phyloP scores from a whole-genome alignment of 1,284 basidiomycete genomes.

The Puccinia coronata region DNA sequence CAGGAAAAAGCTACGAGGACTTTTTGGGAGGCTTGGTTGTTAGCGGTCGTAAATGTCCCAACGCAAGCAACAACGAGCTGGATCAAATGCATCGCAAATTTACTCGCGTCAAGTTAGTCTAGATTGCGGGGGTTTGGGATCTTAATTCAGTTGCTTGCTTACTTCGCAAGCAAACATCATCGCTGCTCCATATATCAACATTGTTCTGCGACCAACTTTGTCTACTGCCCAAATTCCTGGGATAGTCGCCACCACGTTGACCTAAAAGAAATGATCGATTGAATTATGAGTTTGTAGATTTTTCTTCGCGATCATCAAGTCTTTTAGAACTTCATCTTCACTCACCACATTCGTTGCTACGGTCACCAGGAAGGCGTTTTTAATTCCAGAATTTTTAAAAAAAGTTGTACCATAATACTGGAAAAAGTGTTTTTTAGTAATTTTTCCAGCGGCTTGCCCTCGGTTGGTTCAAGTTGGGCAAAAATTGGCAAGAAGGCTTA shows the following conservation, averaged over 20 bases:
- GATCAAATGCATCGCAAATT: not conserved
- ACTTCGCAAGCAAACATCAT: slow-evolving; percentile 66
- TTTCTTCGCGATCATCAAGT: not conserved
- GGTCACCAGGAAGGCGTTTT: slow-evolving; percentile 58
- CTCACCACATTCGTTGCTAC: slow-evolving; percentile 49
- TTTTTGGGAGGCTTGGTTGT: slow-evolving; percentile 63
- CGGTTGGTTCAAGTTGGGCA: not conserved
- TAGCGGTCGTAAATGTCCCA: slow-evolving; percentile 66
- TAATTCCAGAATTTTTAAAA: slow-evolving; percentile 58
- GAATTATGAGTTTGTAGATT: slow-evolving; percentile 59
- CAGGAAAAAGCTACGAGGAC: slow-evolving; percentile 65
- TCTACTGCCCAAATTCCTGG: slow-evolving; percentile 73
- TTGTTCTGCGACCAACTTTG: slow-evolving; percentile 71
- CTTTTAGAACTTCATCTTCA: not conserved
- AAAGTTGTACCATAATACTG: slow-evolving; percentile 52
- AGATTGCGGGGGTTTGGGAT: not conserved
- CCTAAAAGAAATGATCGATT: slow-evolving; percentile 62
- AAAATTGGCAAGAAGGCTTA: slow-evolving; percentile 24
- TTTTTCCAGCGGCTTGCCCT: not conserved
- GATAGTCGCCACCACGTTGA: slow-evolving; percentile 64
- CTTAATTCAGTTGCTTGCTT: slow-evolving; percentile 65
- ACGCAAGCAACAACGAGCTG: slow-evolving; percentile 59
- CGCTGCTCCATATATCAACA: slow-evolving; percentile 69
- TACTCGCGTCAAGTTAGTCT: not conserved
- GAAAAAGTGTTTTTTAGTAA: not conserved